Evolutionary conservation across 371 early-diverging fungal species (phyloP), one percentile per base, ranked within the genome.

Genomic region (Apophysomyces variabilis): DNA sequence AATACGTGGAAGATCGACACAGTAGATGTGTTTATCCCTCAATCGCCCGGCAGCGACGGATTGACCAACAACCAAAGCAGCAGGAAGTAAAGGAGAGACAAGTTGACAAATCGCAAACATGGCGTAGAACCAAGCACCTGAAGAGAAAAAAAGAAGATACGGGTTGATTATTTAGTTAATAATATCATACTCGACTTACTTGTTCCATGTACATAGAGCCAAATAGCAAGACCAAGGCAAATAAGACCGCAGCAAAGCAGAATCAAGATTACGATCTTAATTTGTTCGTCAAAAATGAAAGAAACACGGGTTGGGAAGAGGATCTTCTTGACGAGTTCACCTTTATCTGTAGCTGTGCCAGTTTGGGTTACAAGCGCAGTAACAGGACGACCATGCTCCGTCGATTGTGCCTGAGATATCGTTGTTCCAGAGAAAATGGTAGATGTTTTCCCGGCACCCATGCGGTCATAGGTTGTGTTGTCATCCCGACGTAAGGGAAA

Each of bases 1-100:
- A 66, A 97, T 95, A 65, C 98, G 85, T 62, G 86, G 87, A 44
- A 92, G 76, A 66, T 94, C 92, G 38, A 93, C 90, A 68, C 93
- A 92, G 65, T 87, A 86, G 44, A 93, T 89, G 1, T 87, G 79
- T 61, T 85, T 78, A 46, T 80, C 71, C 4, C 84, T 75, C 39
- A 93, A 78, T n/a, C 92, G 87, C 44, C 84, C 85, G 7, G 90
- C 85, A n/a, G 93, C 87, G 12, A 93, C 90, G 1, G 88, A 86
- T 76, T 93, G 93, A 60, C 92, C 92, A 43, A 90, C 88, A 4
- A 92, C 91, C 45, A 83, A 61, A 0, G 78, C 77, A 61, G 78
- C 83, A 50, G 83, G 83, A 11, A 90, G 79, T 56, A 93, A 71
- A 58, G 93, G 93, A 12, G 86, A 85, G 18, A 92, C 76, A 39